Evolutionary conservation across 2,329 filamentous ascomycete genomes (phyloP).

Genomic region (Fusarium sp.): DNA sequence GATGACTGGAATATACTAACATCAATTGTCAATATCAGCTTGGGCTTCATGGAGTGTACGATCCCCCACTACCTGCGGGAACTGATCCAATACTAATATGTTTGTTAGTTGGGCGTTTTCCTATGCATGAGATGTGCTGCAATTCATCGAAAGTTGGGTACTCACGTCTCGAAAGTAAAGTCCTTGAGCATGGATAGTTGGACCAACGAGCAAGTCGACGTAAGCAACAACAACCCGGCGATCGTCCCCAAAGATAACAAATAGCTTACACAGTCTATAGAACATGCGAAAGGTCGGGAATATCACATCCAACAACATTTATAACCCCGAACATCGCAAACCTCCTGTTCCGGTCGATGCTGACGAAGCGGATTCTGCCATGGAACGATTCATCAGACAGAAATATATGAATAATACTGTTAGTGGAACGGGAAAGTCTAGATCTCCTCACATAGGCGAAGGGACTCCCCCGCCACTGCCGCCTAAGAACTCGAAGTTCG

Average conservation of each 20-base stretch:
- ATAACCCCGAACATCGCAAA: constrained; percentile 85
- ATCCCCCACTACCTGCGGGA: constrained; percentile 31
- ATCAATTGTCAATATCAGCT: constrained; percentile 59
- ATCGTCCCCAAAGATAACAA: background rate
- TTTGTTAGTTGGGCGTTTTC: constrained; percentile 83
- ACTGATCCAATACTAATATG: constrained; percentile 30
- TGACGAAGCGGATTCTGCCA: constrained; percentile 91
- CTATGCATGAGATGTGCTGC: constrained; percentile 97
- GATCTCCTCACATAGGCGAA: constrained; percentile 58
- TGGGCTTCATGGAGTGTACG: constrained; percentile 98
- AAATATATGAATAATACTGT: constrained; percentile 79
- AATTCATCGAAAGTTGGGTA: constrained; percentile 94
- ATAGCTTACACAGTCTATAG: constrained; percentile 56
- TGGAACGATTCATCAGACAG: constrained; percentile 94
- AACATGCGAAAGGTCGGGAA: constrained; percentile 97
- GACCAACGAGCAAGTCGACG: constrained; percentile 95
- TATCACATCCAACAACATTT: constrained; percentile 82
- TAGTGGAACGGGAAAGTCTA: constrained; percentile 50
- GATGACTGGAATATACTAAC: constrained; percentile 40
- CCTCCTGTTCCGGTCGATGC: constrained; percentile 87
- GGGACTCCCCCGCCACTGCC: constrained; percentile 68
- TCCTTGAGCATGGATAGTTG: constrained; percentile 98
- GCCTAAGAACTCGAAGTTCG: constrained; percentile 70
- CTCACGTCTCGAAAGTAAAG: constrained; percentile 98
- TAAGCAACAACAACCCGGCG: constrained; percentile 55